Conservation (phyloP, 768 basidiomycete species). For the Rhodocollybia butyracea region DNA sequence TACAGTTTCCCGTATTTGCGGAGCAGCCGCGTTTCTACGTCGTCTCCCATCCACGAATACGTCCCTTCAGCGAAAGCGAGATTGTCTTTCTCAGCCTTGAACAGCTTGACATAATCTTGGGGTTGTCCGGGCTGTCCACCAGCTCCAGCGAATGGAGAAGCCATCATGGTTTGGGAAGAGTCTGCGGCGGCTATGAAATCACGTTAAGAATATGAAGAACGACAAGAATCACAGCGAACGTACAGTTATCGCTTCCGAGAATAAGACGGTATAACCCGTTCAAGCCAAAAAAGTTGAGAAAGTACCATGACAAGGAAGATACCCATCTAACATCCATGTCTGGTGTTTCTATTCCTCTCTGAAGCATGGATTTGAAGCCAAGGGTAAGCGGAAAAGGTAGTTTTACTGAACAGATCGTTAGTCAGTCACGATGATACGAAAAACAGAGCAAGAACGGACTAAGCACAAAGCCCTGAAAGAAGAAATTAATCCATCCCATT, state of each 20-base stretch:
- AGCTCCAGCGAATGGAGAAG: slow-evolving; percentile 61
- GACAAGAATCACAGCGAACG: slow-evolving; percentile 23
- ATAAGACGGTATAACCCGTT: slow-evolving; percentile 94
- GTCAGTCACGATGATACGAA: background rate
- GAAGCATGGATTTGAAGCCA: slow-evolving; percentile 97
- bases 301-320: slow-evolving; percentile 98
- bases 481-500: slow-evolving; percentile 99
- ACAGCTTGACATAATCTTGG: slow-evolving; percentile 87
- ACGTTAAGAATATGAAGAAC: slow-evolving; percentile 15
- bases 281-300: slow-evolving; percentile 96
- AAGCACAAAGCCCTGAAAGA: slow-evolving; percentile 97
- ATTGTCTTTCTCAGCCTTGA: slow-evolving; percentile 90
- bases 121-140: slow-evolving; percentile 51
- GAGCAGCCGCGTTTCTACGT: slow-evolving; percentile 76
- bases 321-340: slow-evolving; percentile 99
- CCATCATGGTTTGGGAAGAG: slow-evolving; percentile 69
- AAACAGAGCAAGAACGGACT: slow-evolving; percentile 55
- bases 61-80: slow-evolving; percentile 86
- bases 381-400: slow-evolving; percentile 95
- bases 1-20: slow-evolving; percentile 55
- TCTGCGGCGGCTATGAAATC: slow-evolving; percentile 59
- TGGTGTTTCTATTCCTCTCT: slow-evolving; percentile 90
- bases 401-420: slow-evolving; percentile 57
- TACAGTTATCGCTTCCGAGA: slow-evolving; percentile 87
- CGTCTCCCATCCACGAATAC: slow-evolving; percentile 80